Evolutionary conservation across 768 basidiomycete species (phyloP), one percentile per base, ranked within the genome.

Genomic region (Russula olivacea): DNA sequence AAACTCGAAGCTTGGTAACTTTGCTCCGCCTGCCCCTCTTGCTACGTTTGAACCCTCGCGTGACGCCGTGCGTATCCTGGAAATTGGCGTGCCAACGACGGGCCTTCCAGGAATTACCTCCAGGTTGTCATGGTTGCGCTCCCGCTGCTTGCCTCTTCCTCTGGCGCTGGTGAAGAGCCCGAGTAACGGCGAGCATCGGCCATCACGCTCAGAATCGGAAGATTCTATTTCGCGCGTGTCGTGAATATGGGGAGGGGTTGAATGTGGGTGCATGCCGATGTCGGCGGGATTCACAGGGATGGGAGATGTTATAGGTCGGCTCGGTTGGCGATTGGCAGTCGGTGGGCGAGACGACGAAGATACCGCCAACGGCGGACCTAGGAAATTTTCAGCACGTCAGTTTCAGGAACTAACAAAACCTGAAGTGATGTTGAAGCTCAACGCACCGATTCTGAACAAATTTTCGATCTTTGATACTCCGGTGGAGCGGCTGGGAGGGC

Each of bases 131-230:
- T 47, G 41, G 19, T 58, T 25, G 25, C 57, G 55, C 17, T 47
- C 40, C 21, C 63, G 59, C 34, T 59, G 67, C 45, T 62, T 63
- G 59, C 55, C 25, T 28, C 59, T 61, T 9, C 69, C 60, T 11
- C 70, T 57, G 40, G 63, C 67, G 38, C 67, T 61, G 19, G 71
- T 65, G 30, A 69, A 68, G 19, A 73, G 61, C 6, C 72, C 71
- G 52, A 74, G 69, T 6, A 75, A 59, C 10, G 74, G 74, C n/a
- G 74, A 75, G 62, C 74, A 75, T 43, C 74, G 66, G 17, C 73
- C 74, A 36, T 66, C 69, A 61, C 68, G 68, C 60, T 72, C 68
- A 41, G 59, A 45, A 57, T 65, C 61, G 51, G 66, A 51, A 32
- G 59, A 58, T 56, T 63, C 53, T 32, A 25, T n/a, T 45, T 57